These are phyloP conservation scores for Botryotinia globosa DNA, from an alignment of 2,329 filamentous ascomycete genomes.

Conservation along the genomic window DNA sequence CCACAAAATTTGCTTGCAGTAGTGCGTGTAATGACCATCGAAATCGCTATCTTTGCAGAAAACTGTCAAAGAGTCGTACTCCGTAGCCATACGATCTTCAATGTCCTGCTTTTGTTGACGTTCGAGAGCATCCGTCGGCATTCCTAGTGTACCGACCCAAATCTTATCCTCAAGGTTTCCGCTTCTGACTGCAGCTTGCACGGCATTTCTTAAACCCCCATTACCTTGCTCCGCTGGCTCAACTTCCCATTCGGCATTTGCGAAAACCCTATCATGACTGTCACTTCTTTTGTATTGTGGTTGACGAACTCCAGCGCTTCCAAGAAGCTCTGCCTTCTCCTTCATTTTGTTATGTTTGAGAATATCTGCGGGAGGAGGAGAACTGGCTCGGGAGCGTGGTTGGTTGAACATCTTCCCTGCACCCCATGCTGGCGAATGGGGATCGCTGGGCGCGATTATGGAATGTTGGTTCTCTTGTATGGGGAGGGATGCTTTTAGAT, in stretches of 20 bases:
- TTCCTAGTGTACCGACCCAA: slow-evolving; percentile 91
- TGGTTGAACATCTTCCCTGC: slow-evolving; percentile 47
- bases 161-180: slow-evolving; percentile 70
- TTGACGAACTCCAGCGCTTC: slow-evolving; percentile 56
- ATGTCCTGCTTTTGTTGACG: slow-evolving; percentile 78
- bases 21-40: slow-evolving; percentile 91
- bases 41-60: slow-evolving; percentile 90
- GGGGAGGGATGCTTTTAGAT: slow-evolving; percentile 54
- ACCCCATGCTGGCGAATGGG: slow-evolving; percentile 76
- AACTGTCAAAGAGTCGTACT: slow-evolving; percentile 79
- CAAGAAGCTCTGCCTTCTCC: slow-evolving; percentile 57
- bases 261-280: slow-evolving; percentile 68
- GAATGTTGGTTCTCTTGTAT: slow-evolving; percentile 48
- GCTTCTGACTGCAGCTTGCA: slow-evolving; percentile 71
- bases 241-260: slow-evolving; percentile 77
- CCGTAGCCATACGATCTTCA: slow-evolving; percentile 73
- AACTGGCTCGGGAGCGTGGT: slow-evolving; percentile 70
- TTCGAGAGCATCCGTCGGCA: slow-evolving; percentile 84
- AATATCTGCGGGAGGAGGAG: slow-evolving; percentile 72
- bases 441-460: slow-evolving; percentile 66
- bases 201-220: slow-evolving; percentile 84
- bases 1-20: slow-evolving; percentile 97
- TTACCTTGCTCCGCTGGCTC: slow-evolving; percentile 88
- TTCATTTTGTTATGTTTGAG: slow-evolving; percentile 62
- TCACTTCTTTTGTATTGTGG: slow-evolving; percentile 55